Base-by-base conservation (phyloP, 2,329 filamentous ascomycete species). In the Alternaria metachromatica region DNA sequence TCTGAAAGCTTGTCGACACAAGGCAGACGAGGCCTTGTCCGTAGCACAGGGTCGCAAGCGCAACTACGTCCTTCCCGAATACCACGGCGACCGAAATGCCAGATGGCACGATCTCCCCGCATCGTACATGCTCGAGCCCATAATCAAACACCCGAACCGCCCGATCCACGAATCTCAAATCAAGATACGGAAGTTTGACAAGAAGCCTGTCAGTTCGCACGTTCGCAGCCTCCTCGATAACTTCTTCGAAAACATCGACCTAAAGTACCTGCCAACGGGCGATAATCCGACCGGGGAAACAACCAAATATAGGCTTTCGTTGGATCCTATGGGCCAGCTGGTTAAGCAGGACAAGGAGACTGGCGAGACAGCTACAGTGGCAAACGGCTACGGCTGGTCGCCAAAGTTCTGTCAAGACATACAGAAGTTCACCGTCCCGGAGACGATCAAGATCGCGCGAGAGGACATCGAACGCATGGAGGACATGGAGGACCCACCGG, bases 371-470 rank as follows among this genome's bases (percentile, higher is more conserved):
- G 76, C 89, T 7, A 84, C 85, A 7, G 90, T 89, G 2, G 89
- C 92, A 66, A 92, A 91, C 1, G 96, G 96, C 78, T 96, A 96
- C 76, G 94, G 93, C 64, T 97, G 94, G 94, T 95, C 93, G 6
- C 86, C 87, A 43, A 83, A 84, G 1, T 96, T 97, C 70, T 96
- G 92, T 76, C 85, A 92, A 69, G 92, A 91, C 74, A 96, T 96
- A 91, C 93, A 90, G 60, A 70, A 69, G n/a, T 58, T 74, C 6
- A 70, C 67, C 3, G 44, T 75, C 8, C 75, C 75, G 10, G 65
- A 72, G 33, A 69, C 53, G 6, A 71, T 77, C 21, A 65, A 65
- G 20, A 68, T 67, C 13, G 63, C 65, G 25, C 68, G 76, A 18
- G 71, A 75, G 23, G 68, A 70, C 37, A 53, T 55, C 15, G 58